Percentiles rank a stretch among this genome's conserved stretches.
These are phyloP conservation scores for Penicillium pulvis DNA, from an alignment of 495 filamentous ascomycete species.

Conservation along the genomic window DNA sequence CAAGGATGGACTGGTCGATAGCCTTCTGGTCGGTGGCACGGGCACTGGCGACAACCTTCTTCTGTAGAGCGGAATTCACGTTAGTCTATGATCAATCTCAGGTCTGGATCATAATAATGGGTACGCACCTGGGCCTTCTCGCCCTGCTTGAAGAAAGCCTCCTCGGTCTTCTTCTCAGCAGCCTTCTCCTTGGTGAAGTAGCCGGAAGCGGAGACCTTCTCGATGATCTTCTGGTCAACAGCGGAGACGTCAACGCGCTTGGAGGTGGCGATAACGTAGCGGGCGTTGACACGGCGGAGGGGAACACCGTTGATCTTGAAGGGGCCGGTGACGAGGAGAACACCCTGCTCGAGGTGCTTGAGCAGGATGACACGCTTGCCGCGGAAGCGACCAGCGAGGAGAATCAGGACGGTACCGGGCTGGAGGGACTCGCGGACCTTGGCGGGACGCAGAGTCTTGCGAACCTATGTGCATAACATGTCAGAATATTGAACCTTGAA, in stretches of 20 bases:
- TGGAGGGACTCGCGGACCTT: slow-evolving; percentile 82
- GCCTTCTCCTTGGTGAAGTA: slow-evolving; percentile 97
- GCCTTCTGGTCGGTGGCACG: slow-evolving; percentile 96
- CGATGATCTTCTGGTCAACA: slow-evolving; percentile 77
- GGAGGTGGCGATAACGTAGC: slow-evolving; percentile 98
- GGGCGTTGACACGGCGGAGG: slow-evolving; percentile 93
- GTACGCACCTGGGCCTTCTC: slow-evolving; percentile 90
- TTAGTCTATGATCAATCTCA: slow-evolving; percentile 14
- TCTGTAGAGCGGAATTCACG: slow-evolving; percentile 56
- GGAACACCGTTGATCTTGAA: slow-evolving; percentile 99
- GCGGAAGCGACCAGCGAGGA: slow-evolving; percentile 99
- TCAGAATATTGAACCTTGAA: slow-evolving; percentile 34
- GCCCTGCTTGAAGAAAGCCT: slow-evolving; percentile 96
- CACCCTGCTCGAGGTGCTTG: slow-evolving; percentile 93
- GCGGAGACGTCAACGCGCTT: slow-evolving; percentile 82
- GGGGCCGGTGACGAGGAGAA: slow-evolving; percentile 97
- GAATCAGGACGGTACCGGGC: slow-evolving; percentile 94
- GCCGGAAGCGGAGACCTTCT: slow-evolving; percentile 78
- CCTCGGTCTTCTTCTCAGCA: slow-evolving; percentile 89
- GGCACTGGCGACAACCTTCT: slow-evolving; percentile 88
- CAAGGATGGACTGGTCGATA: slow-evolving; percentile 89
- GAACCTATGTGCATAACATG: slow-evolving; percentile 63
- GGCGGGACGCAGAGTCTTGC: slow-evolving; percentile 87
- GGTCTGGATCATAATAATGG: background rate
- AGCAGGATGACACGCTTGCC: slow-evolving; percentile 99